Evolutionary conservation across 1,284 basidiomycete species (phyloP).

Genomic region (Coriolopsis trogii): DNA sequence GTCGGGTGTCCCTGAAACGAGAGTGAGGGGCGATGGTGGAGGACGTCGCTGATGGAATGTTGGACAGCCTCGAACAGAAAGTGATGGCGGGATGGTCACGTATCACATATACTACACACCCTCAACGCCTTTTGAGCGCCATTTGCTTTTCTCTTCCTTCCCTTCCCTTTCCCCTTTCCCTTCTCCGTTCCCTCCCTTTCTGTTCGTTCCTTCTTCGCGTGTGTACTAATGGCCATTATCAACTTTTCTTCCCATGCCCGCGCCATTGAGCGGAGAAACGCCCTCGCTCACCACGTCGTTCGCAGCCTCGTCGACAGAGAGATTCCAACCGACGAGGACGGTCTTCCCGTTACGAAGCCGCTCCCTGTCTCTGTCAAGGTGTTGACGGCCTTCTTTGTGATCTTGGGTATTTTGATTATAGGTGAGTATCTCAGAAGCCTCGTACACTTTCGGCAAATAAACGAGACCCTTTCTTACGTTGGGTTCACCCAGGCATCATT

Average conservation of each 20-base stretch:
- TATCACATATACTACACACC: constrained; percentile 7
- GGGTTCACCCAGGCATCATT: constrained; percentile 30
- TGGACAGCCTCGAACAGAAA: constrained; percentile 23
- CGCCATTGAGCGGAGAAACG: constrained; percentile 17
- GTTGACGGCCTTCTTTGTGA: constrained; percentile 34
- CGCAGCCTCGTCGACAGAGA: constrained; percentile 15
- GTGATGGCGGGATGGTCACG: constrained; percentile 18
- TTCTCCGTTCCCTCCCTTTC: constrained; percentile 18
- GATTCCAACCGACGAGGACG: constrained; percentile 15
- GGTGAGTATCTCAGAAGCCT: constrained; percentile 30
- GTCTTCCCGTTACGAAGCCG: constrained; percentile 19
- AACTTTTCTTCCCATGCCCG: constrained; percentile 22
- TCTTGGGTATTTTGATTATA: constrained; percentile 35
- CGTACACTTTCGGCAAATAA: too few relatives aligned
- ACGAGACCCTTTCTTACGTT: neutral
- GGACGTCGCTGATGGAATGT: constrained; percentile 15
- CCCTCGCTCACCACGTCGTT: constrained; percentile 10
- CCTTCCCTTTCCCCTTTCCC: constrained; percentile 15
- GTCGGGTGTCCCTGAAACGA: constrained; percentile 15
- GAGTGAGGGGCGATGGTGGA: neutral
- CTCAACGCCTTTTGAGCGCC: constrained; percentile 2
- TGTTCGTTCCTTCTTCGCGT: constrained; percentile 22
- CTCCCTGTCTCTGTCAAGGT: constrained; percentile 35
- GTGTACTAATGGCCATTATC: constrained; percentile 31
- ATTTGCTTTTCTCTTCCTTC: constrained; percentile 18